Conservation (phyloP, 1,284 basidiomycete genomes). For the Dichomitus squalens region DNA sequence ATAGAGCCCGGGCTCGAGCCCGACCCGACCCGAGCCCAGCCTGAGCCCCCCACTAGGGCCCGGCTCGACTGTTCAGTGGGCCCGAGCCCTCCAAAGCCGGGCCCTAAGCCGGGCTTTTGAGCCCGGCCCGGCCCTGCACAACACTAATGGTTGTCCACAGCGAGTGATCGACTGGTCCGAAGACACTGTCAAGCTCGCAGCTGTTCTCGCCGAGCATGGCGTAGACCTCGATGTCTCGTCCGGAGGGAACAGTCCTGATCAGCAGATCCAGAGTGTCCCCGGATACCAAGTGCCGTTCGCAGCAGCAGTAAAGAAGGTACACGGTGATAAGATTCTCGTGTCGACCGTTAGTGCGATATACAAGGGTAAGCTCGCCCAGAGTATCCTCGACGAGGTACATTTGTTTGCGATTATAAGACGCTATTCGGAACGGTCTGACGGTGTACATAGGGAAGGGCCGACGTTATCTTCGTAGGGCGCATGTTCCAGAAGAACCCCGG, state of each 20-base stretch:
- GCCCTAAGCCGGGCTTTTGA: no score
- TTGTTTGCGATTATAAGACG: neutral
- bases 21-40: no score
- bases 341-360: slow-evolving; percentile 64
- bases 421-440: neutral
- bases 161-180: slow-evolving; percentile 92
- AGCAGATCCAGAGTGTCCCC: slow-evolving; percentile 24
- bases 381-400: slow-evolving; percentile 47
- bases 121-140: no score
- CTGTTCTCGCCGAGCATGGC: slow-evolving; percentile 49
- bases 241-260: slow-evolving; percentile 45
- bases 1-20: no score
- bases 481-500: slow-evolving; percentile 60
- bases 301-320: slow-evolving; percentile 46
- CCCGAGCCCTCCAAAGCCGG: no score
- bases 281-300: slow-evolving; percentile 52
- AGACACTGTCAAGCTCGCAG: slow-evolving; percentile 51
- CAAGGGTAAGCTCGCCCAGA: slow-evolving; percentile 54
- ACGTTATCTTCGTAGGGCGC: slow-evolving; percentile 49
- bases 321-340: slow-evolving; percentile 43
- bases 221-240: slow-evolving; percentile 53
- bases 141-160: no score
- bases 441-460: slow-evolving; percentile 32
- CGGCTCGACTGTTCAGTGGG: no score
- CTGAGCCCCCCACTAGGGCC: no score